These are phyloP conservation scores for Aureobasidium sp. DNA, from an alignment of 2,329 filamentous ascomycete species.

Conservation along the genomic window DNA sequence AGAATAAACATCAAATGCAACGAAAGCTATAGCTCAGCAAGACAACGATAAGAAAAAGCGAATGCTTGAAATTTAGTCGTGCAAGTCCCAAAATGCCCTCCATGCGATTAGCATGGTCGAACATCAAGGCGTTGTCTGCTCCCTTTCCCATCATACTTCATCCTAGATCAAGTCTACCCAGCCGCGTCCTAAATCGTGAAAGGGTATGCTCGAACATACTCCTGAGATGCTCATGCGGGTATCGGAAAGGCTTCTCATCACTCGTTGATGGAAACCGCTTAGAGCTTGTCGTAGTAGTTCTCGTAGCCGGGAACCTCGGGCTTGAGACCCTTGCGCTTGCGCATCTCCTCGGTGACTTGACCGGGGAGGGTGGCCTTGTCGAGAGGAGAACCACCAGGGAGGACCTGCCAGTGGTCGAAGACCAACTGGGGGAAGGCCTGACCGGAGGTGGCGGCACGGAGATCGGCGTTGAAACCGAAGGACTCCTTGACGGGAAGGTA, in stretches of 20 bases:
- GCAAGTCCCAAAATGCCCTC: background rate
- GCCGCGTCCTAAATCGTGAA: slow-evolving; percentile 6
- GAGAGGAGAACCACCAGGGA: slow-evolving; percentile 87
- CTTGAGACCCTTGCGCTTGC: slow-evolving; percentile 99
- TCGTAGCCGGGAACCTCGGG: slow-evolving; percentile 82
- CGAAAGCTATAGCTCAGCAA: slow-evolving; percentile 5
- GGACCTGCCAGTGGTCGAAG: slow-evolving; percentile 97
- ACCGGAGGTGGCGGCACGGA: slow-evolving; percentile 84
- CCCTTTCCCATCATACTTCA: background rate
- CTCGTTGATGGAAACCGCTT: slow-evolving; percentile 34
- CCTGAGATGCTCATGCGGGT: slow-evolving; percentile 11
- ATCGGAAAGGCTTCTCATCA: slow-evolving; percentile 11
- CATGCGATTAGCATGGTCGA: slow-evolving; percentile 11
- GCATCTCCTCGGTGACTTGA: slow-evolving; percentile 75
- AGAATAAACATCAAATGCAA: background rate
- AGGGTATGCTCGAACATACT: slow-evolving; percentile 5
- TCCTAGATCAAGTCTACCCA: slow-evolving; percentile 12
- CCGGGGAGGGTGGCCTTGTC: slow-evolving; percentile 76
- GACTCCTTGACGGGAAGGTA: slow-evolving; percentile 96
- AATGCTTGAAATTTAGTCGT: background rate
- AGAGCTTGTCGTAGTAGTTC: slow-evolving; percentile 99
- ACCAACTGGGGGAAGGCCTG: slow-evolving; percentile 99
- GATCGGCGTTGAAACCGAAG: slow-evolving; percentile 97
- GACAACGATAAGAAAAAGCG: slow-evolving; percentile 1
- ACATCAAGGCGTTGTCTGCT: background rate